Conservation (phyloP, 2,329 filamentous ascomycete species). For the Pseudocercospora musae region DNA sequence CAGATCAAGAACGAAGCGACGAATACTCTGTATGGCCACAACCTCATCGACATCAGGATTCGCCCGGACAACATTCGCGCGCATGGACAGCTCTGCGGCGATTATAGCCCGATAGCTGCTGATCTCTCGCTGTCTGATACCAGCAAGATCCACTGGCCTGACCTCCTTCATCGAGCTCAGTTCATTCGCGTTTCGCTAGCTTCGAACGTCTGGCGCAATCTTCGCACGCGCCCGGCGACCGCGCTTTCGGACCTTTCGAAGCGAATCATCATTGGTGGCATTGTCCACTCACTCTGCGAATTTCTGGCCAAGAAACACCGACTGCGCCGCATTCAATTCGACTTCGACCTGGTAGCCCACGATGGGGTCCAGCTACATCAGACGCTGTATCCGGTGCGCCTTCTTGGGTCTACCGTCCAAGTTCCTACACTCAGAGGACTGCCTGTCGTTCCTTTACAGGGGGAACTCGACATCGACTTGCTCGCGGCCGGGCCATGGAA, state of each 20-base stretch:
- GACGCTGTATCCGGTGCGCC: neutral
- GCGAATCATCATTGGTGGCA: neutral
- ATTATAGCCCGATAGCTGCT: neutral
- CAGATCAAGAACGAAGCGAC: constrained; percentile 41
- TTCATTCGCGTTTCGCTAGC: constrained; percentile 7
- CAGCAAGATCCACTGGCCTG: constrained; percentile 3
- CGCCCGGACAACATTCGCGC: constrained; percentile 8
- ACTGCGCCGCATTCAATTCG: neutral
- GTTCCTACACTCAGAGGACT: neutral
- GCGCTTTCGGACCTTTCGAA: neutral
- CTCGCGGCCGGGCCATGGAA: neutral
- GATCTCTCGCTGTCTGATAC: neutral
- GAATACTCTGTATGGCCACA: constrained; percentile 45
- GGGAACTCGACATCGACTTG: neutral
- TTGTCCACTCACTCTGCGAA: neutral
- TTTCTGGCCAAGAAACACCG: neutral
- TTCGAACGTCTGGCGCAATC: neutral
- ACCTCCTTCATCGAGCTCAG: constrained; percentile 12
- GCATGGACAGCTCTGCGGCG: constrained; percentile 10
- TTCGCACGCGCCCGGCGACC: neutral
- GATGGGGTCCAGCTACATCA: neutral
- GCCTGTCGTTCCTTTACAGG: neutral
- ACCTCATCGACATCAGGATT: constrained; percentile 47
- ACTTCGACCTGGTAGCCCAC: neutral
- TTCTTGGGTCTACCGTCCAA: neutral